Base-by-base conservation (phyloP, 148 eudicot species). In the Rhododendron henanense region DNA sequence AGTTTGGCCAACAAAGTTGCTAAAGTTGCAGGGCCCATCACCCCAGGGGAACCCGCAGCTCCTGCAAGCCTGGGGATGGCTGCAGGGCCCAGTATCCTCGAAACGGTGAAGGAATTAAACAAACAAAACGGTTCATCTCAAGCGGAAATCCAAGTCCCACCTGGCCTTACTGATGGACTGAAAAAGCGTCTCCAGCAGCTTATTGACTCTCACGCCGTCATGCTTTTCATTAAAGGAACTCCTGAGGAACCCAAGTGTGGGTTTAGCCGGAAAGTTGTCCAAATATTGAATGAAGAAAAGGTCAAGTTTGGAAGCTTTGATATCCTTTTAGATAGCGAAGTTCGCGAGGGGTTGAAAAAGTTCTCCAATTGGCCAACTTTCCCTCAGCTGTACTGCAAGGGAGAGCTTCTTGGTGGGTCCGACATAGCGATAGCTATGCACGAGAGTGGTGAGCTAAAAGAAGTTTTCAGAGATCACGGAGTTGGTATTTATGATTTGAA, bases 151-250 rank as follows among this genome's bases (percentile, higher is more conserved):
- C 90, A 85, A 37, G 11, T 21, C 14, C 81, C 88, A n/a, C 81
- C 94, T 78, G 90, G 87, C 59, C 73, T 45, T 48, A 67, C 76
- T n/a, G 88, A 87, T 79, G 89, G 84, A 23, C 92, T 95, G 39
- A 87, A 91, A 87, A 87, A 87, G 84, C 90, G 91, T 81, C 91
- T 97, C 23, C 81, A 92, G 83, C 93, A 92, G 86, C 89, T 97
- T 74, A 87, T 93, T 35, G 84, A 82, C 75, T 94, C 98, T 87
- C 94, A 94, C 9, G 88, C 96, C 5, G 85, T 97, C 73, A 94
- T 97, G 95, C 97, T 97, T 78, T 97, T 97, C 93, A 97, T 97
- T 98, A 97, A 97, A 94, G 99, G 99, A 59, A 92, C 33, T 88
- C 94, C 99, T 18, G 91, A 93, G 88, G 94, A 91, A 31, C 98